Conservation (phyloP, 78 protist species). For the Dictyostelium intermedium region DNA sequence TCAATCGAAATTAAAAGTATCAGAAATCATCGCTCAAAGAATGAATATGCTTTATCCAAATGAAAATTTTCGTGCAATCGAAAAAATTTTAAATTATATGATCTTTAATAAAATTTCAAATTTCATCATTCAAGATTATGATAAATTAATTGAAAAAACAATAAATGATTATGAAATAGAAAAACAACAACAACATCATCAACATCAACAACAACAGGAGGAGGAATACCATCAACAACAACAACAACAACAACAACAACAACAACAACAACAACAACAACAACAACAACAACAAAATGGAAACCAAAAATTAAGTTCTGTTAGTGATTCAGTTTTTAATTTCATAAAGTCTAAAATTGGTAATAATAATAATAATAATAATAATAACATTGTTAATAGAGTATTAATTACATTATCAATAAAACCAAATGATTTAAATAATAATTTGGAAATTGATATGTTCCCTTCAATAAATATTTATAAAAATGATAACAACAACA, state of each 20-base stretch:
- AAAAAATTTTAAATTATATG: neutral
- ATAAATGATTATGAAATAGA: neutral
- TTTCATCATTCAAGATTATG: neutral
- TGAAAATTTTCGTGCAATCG: constrained; percentile 34
- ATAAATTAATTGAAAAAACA: neutral
- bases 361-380: neutral
- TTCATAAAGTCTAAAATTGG: too few relatives aligned
- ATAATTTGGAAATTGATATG: neutral
- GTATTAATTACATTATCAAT: neutral
- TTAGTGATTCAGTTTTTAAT: neutral
- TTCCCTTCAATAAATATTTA: neutral
- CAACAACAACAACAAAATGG: too few relatives aligned
- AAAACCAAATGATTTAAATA: neutral
- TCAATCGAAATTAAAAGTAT: neutral
- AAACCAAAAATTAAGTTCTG: too few relatives aligned
- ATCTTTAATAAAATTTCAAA: neutral
- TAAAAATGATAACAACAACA: neutral
- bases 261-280: neutral
- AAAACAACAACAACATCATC: too few relatives aligned
- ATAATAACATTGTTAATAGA: neutral
- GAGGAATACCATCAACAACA: too few relatives aligned
- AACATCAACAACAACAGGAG: too few relatives aligned
- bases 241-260: neutral
- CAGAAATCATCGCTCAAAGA: neutral
- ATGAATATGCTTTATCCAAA: neutral